Percentiles rank a stretch among this genome's conserved stretches.
These are phyloP conservation scores for Alopecurus myosuroides DNA, from an alignment of 176 grass and related monocot genomes.

Conservation along the genomic window DNA sequence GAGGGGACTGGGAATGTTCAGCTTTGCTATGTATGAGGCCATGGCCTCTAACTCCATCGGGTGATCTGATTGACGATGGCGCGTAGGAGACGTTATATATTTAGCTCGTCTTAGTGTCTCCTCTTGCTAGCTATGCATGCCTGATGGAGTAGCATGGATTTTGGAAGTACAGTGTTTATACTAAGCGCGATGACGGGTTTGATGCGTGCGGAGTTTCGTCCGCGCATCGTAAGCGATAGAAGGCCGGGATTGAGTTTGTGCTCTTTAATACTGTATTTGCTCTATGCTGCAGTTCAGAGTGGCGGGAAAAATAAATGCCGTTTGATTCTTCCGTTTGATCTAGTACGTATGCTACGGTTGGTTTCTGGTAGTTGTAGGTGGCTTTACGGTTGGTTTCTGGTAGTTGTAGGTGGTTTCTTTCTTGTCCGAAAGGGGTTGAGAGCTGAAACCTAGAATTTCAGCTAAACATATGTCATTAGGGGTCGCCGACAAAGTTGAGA, in stretches of 20 bases:
- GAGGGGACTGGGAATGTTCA: background rate
- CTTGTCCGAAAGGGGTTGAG: background rate
- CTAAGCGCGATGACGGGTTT: background rate
- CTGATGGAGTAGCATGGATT: background rate
- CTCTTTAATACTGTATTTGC: background rate
- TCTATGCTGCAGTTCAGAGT: background rate
- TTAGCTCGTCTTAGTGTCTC: conserved; percentile 1
- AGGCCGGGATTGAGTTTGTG: background rate
- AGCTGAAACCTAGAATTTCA: background rate
- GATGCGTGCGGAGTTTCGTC: background rate
- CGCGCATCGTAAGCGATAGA: background rate
- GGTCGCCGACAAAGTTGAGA: background rate
- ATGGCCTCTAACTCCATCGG: background rate
- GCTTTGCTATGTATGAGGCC: background rate
- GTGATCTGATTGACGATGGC: background rate
- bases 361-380: background rate
- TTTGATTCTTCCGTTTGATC: background rate
- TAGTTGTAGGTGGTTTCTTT: background rate
- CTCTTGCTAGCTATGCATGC: background rate
- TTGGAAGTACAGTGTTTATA: background rate
- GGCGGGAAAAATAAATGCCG: background rate
- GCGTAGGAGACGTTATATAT: background rate
- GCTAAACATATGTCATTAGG: background rate
- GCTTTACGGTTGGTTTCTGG: background rate
- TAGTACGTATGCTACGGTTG: background rate